phyloP scores from a whole-genome alignment of 768 basidiomycete genomes.

The Psilocybe tampanensis region DNA sequence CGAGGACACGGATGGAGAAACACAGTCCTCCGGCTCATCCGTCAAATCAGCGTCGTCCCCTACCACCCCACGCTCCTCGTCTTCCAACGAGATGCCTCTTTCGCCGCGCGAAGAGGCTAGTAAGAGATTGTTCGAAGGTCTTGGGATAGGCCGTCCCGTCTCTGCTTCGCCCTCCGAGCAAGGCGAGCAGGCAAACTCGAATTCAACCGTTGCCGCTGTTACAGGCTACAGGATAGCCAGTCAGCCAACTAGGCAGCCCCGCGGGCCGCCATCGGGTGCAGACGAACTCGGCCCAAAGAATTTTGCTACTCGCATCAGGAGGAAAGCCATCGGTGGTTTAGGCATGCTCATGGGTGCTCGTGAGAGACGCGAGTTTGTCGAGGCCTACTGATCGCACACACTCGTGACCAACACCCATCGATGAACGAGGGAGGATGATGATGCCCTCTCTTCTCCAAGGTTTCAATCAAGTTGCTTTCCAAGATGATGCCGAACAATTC shows the following conservation, averaged over 20 bases:
- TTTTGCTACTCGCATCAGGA: constrained; percentile 84
- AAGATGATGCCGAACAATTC: constrained; percentile 11
- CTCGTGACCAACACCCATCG: not conserved
- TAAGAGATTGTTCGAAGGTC: constrained; percentile 87
- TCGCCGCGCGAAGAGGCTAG: constrained; percentile 86
- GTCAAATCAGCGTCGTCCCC: constrained; percentile 68
- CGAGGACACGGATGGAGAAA: constrained; percentile 57
- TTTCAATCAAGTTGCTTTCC: not conserved
- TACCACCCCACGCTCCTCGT: constrained; percentile 72
- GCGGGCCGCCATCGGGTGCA: constrained; percentile 83
- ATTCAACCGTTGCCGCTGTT: constrained; percentile 31
- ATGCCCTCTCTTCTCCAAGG: not conserved
- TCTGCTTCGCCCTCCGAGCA: constrained; percentile 43
- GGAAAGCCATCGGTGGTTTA: constrained; percentile 82
- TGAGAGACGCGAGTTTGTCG: constrained; percentile 76
- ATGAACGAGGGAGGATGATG: constrained; percentile 4
- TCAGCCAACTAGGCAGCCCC: constrained; percentile 82
- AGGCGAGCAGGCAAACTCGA: constrained; percentile 34
- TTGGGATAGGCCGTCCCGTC: constrained; percentile 78
- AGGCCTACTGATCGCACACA: constrained; percentile 56
- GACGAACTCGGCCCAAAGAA: constrained; percentile 89
- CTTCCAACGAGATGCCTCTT: constrained; percentile 63
- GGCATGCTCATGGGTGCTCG: constrained; percentile 80
- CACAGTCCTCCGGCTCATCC: constrained; percentile 61
- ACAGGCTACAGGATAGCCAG: constrained; percentile 63